phyloP scores from a whole-genome alignment of 1,284 basidiomycete genomes.

The Phylloboletellus chloephorus region DNA sequence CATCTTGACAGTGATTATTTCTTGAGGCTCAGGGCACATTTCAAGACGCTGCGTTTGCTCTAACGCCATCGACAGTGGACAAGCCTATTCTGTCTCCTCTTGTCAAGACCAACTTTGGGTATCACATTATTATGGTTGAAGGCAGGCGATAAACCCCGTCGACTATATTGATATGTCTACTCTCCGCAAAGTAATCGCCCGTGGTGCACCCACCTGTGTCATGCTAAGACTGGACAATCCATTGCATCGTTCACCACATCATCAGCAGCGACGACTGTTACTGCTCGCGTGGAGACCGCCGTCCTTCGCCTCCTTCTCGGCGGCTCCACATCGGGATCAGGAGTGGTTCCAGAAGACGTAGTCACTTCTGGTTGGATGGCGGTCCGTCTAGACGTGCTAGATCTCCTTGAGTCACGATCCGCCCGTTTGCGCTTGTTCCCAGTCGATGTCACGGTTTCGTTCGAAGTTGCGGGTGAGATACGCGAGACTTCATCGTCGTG shows the following conservation, averaged over 20 bases:
- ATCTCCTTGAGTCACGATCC: slow-evolving; percentile 29
- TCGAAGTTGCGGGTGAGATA: slow-evolving; percentile 29
- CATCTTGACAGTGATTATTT: neutral
- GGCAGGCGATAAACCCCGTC: slow-evolving; percentile 52
- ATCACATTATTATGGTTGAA: slow-evolving; percentile 86
- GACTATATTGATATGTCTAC: slow-evolving; percentile 23
- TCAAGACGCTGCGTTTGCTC: slow-evolving; percentile 77
- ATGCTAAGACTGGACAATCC: slow-evolving; percentile 20
- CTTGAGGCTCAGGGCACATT: slow-evolving; percentile 50
- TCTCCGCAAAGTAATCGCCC: slow-evolving; percentile 2
- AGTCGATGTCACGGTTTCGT: slow-evolving; percentile 26
- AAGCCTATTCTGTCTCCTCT: slow-evolving; percentile 66
- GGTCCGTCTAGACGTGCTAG: slow-evolving; percentile 35
- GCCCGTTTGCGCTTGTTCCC: slow-evolving; percentile 31
- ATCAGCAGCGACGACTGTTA: slow-evolving; percentile 32
- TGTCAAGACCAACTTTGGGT: slow-evolving; percentile 79
- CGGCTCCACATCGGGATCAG: slow-evolving; percentile 62
- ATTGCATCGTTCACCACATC: slow-evolving; percentile 36
- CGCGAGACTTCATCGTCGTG: slow-evolving; percentile 66
- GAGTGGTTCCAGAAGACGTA: slow-evolving; percentile 43
- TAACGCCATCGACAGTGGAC: slow-evolving; percentile 72
- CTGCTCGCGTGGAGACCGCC: slow-evolving; percentile 29
- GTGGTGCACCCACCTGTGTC: slow-evolving; percentile 8
- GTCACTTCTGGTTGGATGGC: slow-evolving; percentile 41
- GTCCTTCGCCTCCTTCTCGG: slow-evolving; percentile 38